Evolutionary conservation across 208 protist genomes (phyloP).

Genomic region (Trypanosoma cruzi): DNA sequence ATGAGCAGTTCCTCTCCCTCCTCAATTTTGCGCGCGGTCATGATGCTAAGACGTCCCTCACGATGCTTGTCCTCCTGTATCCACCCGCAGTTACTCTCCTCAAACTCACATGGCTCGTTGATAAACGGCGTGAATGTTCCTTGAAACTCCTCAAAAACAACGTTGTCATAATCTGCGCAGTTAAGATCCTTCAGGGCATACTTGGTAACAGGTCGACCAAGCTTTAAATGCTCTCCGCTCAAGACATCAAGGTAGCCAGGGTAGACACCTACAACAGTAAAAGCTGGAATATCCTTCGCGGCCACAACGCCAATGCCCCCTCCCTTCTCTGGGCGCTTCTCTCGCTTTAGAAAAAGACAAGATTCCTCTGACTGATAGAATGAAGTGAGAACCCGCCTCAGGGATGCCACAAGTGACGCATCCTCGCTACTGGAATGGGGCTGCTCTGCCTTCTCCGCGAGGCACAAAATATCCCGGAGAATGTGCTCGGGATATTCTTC

Average conservation of each 20-base stretch:
- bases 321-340: slow-evolving; percentile 46
- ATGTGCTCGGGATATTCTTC: slow-evolving; percentile 52
- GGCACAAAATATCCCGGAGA: background rate
- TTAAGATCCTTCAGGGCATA: slow-evolving; percentile 87
- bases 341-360: slow-evolving; percentile 43
- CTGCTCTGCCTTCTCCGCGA: slow-evolving; percentile 1
- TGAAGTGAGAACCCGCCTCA: slow-evolving; percentile 34
- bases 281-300: slow-evolving; percentile 59
- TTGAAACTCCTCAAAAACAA: slow-evolving; percentile 82
- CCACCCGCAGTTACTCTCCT: slow-evolving; percentile 88
- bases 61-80: slow-evolving; percentile 72
- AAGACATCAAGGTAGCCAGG: slow-evolving; percentile 76
- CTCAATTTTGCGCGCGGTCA: slow-evolving; percentile 63
- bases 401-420: slow-evolving; percentile 24
- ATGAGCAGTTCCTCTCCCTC: slow-evolving; percentile 85
- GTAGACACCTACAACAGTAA: slow-evolving; percentile 78
- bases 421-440: slow-evolving; percentile 27
- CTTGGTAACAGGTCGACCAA: slow-evolving; percentile 57
- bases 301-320: slow-evolving; percentile 72
- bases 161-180: slow-evolving; percentile 85
- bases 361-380: slow-evolving; percentile 66
- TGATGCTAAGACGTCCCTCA: slow-evolving; percentile 76
- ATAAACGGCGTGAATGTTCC: slow-evolving; percentile 85
- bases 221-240: slow-evolving; percentile 79
- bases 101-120: slow-evolving; percentile 76